Percentiles rank a stretch among this genome's conserved stretches.
These are phyloP conservation scores for Fusarium acutatum DNA, from an alignment of 2,329 filamentous ascomycete species.

Conservation along the genomic window DNA sequence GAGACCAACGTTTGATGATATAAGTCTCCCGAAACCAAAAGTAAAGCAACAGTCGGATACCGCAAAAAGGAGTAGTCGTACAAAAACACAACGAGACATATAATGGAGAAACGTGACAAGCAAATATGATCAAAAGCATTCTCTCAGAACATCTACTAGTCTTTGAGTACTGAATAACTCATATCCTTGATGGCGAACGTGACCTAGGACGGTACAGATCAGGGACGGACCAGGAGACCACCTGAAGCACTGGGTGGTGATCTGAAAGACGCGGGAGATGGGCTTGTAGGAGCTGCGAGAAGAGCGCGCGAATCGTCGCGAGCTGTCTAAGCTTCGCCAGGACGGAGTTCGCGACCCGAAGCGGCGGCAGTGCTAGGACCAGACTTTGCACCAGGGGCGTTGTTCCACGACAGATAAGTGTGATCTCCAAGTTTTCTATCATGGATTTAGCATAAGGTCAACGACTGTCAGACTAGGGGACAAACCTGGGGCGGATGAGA, in stretches of 20 bases:
- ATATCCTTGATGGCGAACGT: neutral
- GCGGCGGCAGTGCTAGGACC: slow-evolving; percentile 56
- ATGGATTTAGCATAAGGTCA: neutral
- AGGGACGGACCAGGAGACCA: neutral
- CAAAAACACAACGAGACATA: slow-evolving; percentile 26
- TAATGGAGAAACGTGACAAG: slow-evolving; percentile 8
- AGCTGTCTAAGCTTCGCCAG: slow-evolving; percentile 53
- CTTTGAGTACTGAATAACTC: neutral
- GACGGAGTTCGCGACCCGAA: slow-evolving; percentile 65
- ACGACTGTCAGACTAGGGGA: slow-evolving; percentile 17
- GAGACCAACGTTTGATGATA: neutral
- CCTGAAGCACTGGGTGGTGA: slow-evolving; percentile 3
- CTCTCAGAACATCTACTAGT: neutral
- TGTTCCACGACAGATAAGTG: slow-evolving; percentile 96
- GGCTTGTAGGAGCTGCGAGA: slow-evolving; percentile 17
- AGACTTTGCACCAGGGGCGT: slow-evolving; percentile 57
- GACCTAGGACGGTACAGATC: neutral
- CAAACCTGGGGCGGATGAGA: slow-evolving; percentile 87
- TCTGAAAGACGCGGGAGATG: slow-evolving; percentile 15
- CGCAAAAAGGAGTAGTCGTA: slow-evolving; percentile 29
- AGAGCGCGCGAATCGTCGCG: slow-evolving; percentile 39
- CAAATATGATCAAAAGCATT: slow-evolving; percentile 18
- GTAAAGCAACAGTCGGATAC: slow-evolving; percentile 1
- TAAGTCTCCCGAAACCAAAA: slow-evolving; percentile 13
- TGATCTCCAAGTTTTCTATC: slow-evolving; percentile 96